Evolutionary conservation across 345 rosid species (phyloP).

Genomic region (Camelina neglecta): DNA sequence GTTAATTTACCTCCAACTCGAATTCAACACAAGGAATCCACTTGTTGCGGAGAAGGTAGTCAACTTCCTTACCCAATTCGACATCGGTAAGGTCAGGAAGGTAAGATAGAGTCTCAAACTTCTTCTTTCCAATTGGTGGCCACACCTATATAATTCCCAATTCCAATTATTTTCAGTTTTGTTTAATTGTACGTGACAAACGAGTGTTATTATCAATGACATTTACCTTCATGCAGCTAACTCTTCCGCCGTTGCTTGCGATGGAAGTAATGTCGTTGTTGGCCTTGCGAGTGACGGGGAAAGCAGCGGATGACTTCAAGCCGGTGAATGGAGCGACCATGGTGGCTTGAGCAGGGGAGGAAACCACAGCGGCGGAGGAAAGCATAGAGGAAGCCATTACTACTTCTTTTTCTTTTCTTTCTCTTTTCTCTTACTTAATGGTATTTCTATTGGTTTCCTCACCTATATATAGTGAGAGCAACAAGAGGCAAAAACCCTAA

Average conservation of each 20-base stretch:
- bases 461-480: conserved; percentile 20
- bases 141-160: conserved; percentile 48
- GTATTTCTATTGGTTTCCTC: conserved; percentile 5
- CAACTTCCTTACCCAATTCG: conserved; percentile 50
- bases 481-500: neutral
- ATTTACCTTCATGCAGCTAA: conserved; percentile 55
- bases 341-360: conserved; percentile 53
- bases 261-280: conserved; percentile 56
- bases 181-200: neutral
- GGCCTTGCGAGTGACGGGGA: conserved; percentile 55
- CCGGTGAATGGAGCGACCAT: conserved; percentile 61
- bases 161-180: neutral
- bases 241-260: conserved; percentile 57
- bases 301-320: conserved; percentile 49
- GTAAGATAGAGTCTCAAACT: conserved; percentile 61
- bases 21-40: conserved; percentile 86
- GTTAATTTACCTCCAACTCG: conserved; percentile 48
- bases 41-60: conserved; percentile 57
- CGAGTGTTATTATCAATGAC: neutral
- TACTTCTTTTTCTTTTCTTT: neutral
- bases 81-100: conserved; percentile 49
- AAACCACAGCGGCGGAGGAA: conserved; percentile 54
- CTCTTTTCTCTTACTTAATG: conserved; percentile 1
- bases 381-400: conserved; percentile 65
- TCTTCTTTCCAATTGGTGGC: conserved; percentile 57